A percentile compares a stretch with the other conserved stretches of the same genome.
phyloP scores from a whole-genome alignment of 164 flowering plant genomes.

The Hamamelis virginiana region DNA sequence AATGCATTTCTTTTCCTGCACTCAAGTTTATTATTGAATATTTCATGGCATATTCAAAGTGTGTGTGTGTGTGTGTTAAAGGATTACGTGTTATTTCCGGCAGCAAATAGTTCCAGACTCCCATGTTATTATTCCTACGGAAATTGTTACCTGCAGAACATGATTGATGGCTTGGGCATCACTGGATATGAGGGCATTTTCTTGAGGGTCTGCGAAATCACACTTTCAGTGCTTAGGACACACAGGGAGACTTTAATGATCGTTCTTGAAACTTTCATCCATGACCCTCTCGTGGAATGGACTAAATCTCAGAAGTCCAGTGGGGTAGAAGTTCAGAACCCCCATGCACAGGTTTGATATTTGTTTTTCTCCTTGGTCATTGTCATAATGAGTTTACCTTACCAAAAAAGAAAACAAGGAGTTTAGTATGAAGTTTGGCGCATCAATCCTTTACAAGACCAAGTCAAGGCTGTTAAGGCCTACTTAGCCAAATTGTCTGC shows the following conservation, averaged over 20 bases:
- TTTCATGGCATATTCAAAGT: too few species aligned
- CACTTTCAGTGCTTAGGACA: slow-evolving; percentile 80
- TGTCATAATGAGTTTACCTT: background rate
- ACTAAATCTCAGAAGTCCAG: slow-evolving; percentile 97
- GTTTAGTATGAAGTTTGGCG: background rate
- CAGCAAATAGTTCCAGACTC: background rate
- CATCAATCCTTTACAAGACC: background rate
- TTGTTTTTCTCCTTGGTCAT: background rate
- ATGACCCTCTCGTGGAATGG: slow-evolving; percentile 99
- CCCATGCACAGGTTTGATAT: slow-evolving; percentile 89
- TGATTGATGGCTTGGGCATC: slow-evolving; percentile 97
- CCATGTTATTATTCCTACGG: background rate
- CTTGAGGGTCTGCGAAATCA: slow-evolving; percentile 87
- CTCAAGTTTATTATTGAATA: too few species aligned
- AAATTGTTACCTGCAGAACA: slow-evolving; percentile 56
- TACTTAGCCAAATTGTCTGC: background rate
- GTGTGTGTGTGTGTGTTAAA: too few species aligned
- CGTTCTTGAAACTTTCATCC: slow-evolving; percentile 95
- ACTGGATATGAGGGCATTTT: slow-evolving; percentile 95
- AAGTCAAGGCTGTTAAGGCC: background rate
- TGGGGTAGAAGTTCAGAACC: slow-evolving; percentile 95
- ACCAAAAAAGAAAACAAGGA: too few species aligned
- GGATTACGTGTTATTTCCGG: too few species aligned
- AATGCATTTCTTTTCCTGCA: background rate
- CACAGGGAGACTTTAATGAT: slow-evolving; percentile 93